Percentiles rank a stretch among this genome's conserved stretches.
Evolutionary conservation across 2,329 filamentous ascomycete genomes (phyloP).

Genomic region (Fusarium sp.): DNA sequence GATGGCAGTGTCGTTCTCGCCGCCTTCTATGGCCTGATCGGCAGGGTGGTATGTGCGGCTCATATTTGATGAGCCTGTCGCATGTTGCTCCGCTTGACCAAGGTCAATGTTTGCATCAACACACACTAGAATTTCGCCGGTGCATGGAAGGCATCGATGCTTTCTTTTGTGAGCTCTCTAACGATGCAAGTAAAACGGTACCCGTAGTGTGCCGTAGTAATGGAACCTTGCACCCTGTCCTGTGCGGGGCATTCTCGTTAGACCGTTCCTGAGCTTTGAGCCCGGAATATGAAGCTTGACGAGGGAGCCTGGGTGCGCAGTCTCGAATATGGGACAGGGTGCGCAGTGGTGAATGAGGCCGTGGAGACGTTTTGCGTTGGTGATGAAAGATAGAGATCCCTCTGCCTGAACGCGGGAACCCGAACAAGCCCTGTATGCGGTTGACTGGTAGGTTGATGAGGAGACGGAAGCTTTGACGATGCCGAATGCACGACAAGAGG

Average conservation of each 20-base stretch:
- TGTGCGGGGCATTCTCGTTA: constrained; percentile 34
- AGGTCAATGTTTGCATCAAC: constrained; percentile 15
- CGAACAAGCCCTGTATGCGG: constrained; percentile 7
- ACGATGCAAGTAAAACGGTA: constrained; percentile 35
- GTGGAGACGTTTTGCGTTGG: constrained; percentile 10
- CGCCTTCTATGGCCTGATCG: constrained; percentile 19
- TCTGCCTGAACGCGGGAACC: constrained; percentile 6
- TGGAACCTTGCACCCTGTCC: constrained; percentile 14
- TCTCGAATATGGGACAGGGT: constrained; percentile 22
- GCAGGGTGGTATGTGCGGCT: constrained; percentile 5
- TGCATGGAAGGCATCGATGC: constrained; percentile 17
- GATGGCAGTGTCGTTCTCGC: constrained; percentile 27
- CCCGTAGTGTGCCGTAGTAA: constrained; percentile 18
- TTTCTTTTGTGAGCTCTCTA: constrained; percentile 23
- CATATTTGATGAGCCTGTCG: constrained; percentile 14
- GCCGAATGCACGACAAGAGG: constrained; percentile 19
- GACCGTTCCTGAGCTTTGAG: constrained; percentile 43
- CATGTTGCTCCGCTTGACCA: constrained; percentile 10
- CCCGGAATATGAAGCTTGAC: constrained; percentile 39
- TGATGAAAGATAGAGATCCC: constrained; percentile 15
- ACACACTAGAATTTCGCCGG: constrained; percentile 5
- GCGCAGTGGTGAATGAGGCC: constrained; percentile 8
- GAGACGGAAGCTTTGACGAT: constrained; percentile 11
- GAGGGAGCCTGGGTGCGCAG: constrained; percentile 16
- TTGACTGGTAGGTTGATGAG: constrained; percentile 7